Base-by-base conservation (phyloP, 106 monocot species). In the Hemerocallis citrina region DNA sequence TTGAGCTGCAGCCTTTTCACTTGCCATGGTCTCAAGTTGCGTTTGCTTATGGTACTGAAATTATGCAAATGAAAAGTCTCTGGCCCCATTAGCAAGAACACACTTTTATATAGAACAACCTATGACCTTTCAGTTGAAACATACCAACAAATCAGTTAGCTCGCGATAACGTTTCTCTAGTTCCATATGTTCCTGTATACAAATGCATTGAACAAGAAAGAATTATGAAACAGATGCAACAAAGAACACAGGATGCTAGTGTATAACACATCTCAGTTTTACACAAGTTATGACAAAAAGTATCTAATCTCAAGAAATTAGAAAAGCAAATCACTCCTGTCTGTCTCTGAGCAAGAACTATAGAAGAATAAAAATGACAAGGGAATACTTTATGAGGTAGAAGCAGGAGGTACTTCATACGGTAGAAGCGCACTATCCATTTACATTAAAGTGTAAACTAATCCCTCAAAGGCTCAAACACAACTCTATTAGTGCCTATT, bases 11-110 rank as follows among this genome's bases (percentile, higher is more conserved):
- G 96, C 96, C 50, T 88, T 98, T 73, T 98, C 88, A 78, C 96
- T 92, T 19, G 88, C 79, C 96, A 98, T 85, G 34, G 72, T 64
- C 71, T 98, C 96, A 38, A 98, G 77, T 65, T 98, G 96, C 65
- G 96, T 98, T 85, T 98, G 96, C 62, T 98, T 98, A 71, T 98
- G 88, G 66, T 98, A 98, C 96, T 98, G 79, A 52, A 68, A 64
- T n/a, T 65, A 62, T 59, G 15, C 29, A 20, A 58, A 42, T 42
- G 17, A 41, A 25, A 39, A 25, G 1, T 44, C 24, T 44, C 14
- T 4, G 25, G 38, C 20, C 38, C 12, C 14, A 41, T 27, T 60
- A 13, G 6, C 21, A n/a, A 56, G 14, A 33, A 56, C n/a, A 54
- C 17, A 21, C 15, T 54, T n/a, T 25, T 32, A 52, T 47, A 71